Conservation (phyloP, 2,329 filamentous ascomycete species). For the Magnaporthiopsis incrustans region DNA sequence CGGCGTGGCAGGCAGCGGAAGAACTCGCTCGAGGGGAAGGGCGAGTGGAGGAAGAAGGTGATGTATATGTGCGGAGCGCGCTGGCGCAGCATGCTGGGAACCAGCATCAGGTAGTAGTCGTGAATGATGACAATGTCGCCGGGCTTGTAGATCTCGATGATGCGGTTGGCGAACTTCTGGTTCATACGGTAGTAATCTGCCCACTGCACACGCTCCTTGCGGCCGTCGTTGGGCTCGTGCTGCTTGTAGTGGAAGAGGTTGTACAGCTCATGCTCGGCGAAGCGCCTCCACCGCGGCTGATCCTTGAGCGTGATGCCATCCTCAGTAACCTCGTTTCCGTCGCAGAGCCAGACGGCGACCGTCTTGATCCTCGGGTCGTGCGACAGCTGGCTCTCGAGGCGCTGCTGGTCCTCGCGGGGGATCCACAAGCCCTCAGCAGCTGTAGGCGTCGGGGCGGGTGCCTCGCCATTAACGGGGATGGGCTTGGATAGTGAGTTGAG, state of each 20-base stretch:
- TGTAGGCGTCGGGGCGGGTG: constrained; percentile 41
- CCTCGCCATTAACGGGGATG: constrained; percentile 65
- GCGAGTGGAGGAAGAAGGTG: constrained; percentile 87
- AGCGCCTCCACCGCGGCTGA: constrained; percentile 79
- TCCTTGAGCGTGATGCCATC: constrained; percentile 70
- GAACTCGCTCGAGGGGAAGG: constrained; percentile 94
- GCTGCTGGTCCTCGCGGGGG: constrained; percentile 58
- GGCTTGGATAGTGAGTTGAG: constrained; percentile 73
- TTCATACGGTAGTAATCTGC: constrained; percentile 91
- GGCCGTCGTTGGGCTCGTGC: constrained; percentile 80
- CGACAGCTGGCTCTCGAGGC: constrained; percentile 66
- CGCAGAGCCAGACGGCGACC: constrained; percentile 81
- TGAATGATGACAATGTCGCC: constrained; percentile 90
- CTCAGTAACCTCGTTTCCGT: constrained; percentile 59
- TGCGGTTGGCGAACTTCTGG: constrained; percentile 81
- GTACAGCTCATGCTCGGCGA: constrained; percentile 86
- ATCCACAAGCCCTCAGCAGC: constrained; percentile 64
- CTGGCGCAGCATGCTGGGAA: constrained; percentile 83
- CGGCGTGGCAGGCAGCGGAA: constrained; percentile 79
- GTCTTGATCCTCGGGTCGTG: constrained; percentile 70
- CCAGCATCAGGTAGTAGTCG: constrained; percentile 86
- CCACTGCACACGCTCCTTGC: constrained; percentile 76
- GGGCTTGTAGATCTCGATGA: constrained; percentile 81
- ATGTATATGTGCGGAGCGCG: constrained; percentile 84
- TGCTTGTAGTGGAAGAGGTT: constrained; percentile 95